Base-by-base conservation (phyloP, 306 rosid species). In the Sicyos edulis region DNA sequence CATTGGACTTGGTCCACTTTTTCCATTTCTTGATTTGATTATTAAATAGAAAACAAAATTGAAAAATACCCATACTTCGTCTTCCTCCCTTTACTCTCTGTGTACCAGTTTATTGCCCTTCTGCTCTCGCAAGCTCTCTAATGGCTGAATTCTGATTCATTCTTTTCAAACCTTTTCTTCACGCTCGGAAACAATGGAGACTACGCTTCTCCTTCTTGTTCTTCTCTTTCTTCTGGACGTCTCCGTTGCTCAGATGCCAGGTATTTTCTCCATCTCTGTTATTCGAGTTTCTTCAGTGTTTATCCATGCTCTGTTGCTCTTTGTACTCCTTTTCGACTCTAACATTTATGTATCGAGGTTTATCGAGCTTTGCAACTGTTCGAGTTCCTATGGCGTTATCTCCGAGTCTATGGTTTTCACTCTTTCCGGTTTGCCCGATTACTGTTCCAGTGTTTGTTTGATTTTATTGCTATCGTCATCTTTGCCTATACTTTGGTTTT, bases 201-300 rank as follows among this genome's bases (percentile, higher is more conserved):
- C 22, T 32, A 70, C 73, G 73, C 70, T 82, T 70, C 76, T 70
- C 75, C 76, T 76, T 6, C 76, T 53, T 60, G 78, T 77, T 75
- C 74, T 83, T 21, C 59, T 82, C 13, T 70, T 82, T 44, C 76
- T 85, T 80, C n/a, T 82, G 29, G 72, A 40, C 63, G 71, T 73
- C 49, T 86, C 92, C 45, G 83, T 72, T 76, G 89, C 99, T 80
- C 97, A 91, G 82, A 26, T 26, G 29, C 92, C 85, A 82, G 99
- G 92, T 87, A 76, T 61, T 57, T 62, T 21, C 54, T 71, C 70
- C 42, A 16, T 54, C 42, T 22, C 34, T 57, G 37, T 20, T 75
- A 6, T 54, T 74, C 62, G 22, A 12, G 10, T 66, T 34, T 47
- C 40, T 14, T 2, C 17, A 49, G 13, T 45, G 57, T 22, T 47